Base-by-base conservation (phyloP, 495 filamentous ascomycete genomes). In the Collariella sp. region DNA sequence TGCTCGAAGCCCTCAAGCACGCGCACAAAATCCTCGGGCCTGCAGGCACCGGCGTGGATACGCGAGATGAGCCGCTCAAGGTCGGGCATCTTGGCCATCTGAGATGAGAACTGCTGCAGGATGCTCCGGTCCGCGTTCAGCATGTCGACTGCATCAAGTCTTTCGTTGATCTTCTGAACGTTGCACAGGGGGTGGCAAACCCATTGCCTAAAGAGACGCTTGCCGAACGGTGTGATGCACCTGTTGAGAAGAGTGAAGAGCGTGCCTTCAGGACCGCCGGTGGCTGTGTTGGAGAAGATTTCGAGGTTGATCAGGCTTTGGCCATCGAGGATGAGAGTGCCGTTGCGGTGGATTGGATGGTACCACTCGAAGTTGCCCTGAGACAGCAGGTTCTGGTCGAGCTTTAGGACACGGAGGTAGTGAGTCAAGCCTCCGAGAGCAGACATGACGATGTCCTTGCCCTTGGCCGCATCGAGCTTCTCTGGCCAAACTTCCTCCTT, bases 221-320 rank as follows among this genome's bases (percentile, higher is more conserved):
- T 99, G 48, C 91, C 94, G 61, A 97, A 99, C 0, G 94, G 91
- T 1, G 94, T 96, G 52, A 96, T 85, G 67, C 94, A 99, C 22
- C 88, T 81, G 68, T 99, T 97, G 12, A 99, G 76, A 38, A 97
- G 80, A 13, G 78, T 78, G 72, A 96, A 97, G 3, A 99, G 71
- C 0, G 93, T 97, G 20, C 94, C 94, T 13, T 91, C 83, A 0
- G 76, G 61, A 16, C 87, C 80, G 7, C 91, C 91, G 66, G 96
- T 91, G 60, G 86, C 89, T 1, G 85, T 94, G 70, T 99, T 99
- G 46, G 88, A 81, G 60, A 99, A 96, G 9, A 98, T 84, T 66
- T 99, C 94, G 50, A 99, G 82, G 65, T 99, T 99, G 72, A 95
- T 93, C 51, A 99, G 78, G 19, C 88, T 96, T 66, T 99, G 91